phyloP scores from a whole-genome alignment of 768 basidiomycete genomes.

The Clathrus columnatus region DNA sequence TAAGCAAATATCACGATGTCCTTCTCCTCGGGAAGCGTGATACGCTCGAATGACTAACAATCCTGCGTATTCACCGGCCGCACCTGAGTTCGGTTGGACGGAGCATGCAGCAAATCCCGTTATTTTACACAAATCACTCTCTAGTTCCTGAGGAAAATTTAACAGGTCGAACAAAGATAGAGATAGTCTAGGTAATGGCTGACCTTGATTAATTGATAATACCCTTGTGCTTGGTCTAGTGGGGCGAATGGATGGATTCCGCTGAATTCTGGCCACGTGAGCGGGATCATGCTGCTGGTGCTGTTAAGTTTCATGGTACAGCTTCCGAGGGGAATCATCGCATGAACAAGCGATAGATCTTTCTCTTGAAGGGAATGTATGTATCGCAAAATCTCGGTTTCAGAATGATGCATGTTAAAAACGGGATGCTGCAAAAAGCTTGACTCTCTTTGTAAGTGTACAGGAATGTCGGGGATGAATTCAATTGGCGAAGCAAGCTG shows the following conservation, averaged over 20 bases:
- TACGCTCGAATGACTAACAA: conserved; percentile 90
- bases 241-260: conserved; percentile 91
- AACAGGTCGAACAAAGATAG: background rate
- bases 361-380: conserved; percentile 90
- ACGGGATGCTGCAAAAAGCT: conserved; percentile 77
- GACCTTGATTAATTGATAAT: conserved; percentile 71
- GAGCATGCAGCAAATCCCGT: conserved; percentile 96
- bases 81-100: conserved; percentile 98
- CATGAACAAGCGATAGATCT: conserved; percentile 89
- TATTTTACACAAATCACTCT: conserved; percentile 82
- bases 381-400: conserved; percentile 98
- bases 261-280: conserved; percentile 91
- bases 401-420: conserved; percentile 95
- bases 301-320: conserved; percentile 99
- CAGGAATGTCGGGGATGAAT: conserved; percentile 37
- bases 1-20: conserved; percentile 80
- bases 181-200: background rate
- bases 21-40: conserved; percentile 81
- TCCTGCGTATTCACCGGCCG: conserved; percentile 97
- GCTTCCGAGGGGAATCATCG: conserved; percentile 93
- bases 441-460: conserved; percentile 49
- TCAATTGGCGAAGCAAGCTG: conserved; percentile 31
- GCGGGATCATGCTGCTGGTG: conserved; percentile 93
- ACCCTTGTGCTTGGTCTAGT: conserved; percentile 81
- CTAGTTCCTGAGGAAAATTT: conserved; percentile 62